Base-by-base conservation (phyloP, 2,329 filamentous ascomycete genomes). In the Scortechinia acanthostroma region DNA sequence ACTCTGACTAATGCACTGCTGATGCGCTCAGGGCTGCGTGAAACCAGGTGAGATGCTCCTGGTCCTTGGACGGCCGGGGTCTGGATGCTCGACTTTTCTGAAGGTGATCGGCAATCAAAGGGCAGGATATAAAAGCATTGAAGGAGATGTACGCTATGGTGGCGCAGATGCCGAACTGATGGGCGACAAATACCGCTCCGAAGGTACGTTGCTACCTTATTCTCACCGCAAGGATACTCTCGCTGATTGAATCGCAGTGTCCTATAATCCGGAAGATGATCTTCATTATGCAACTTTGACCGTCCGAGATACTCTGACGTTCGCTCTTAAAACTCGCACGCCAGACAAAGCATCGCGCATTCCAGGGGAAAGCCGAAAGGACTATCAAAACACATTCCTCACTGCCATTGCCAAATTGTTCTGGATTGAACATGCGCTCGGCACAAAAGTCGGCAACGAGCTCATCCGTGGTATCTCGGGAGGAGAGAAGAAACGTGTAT, bases 221-320 rank as follows among this genome's bases (percentile, higher is more conserved):
- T 30, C 10, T n/a, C 6, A 19, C 17, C 17, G 6, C 6, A 40
- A 40, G 10, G 17, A 59, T 57, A 58, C 74, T 3, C 55, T 76
- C 3, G 77, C 77, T 52, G 76, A 75, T 45, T 69, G 74, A 0
- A 74, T 10, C 77, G 53, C 71, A 58, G 61, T 76, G 3, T 56
- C 77, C 3, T 80, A 80, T 52, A 79, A 77, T 46, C 70, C 76
- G 0, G 76, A 80, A 54, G 73, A 76, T 44, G 74, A 78, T 49
- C 57, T 76, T 1, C 74, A 78, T 53, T 77, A 75, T 48, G 68
- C 74, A 2, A 73, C 72, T 1, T 56, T 79, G 19, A 73, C 69
- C 10, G 75, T 78, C 22, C 67, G 69, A 44, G 63, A 73, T 43
- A 78, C 74, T 0, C 54, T 78, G 0, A 60, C 63, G 15, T 78